Base-by-base conservation (phyloP, 1,139 yeast species). In the Geotrichum macrosporum region DNA sequence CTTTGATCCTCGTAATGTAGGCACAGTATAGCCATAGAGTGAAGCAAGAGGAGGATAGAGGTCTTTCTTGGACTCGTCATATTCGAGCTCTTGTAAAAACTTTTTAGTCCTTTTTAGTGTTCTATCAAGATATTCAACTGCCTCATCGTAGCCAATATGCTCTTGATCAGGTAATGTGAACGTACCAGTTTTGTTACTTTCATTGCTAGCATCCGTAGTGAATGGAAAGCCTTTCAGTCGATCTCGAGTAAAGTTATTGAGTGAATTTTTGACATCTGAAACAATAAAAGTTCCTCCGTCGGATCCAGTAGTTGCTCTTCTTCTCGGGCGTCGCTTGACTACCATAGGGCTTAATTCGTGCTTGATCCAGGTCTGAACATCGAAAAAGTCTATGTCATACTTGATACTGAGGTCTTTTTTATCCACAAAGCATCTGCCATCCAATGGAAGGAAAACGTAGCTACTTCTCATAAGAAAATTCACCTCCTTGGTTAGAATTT, bases 381-480 rank as follows among this genome's bases (percentile, higher is more conserved):
- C 81, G 59, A 84, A 88, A 56, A 77, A 84, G 66, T 88, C 95
- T 36, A 87, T 63, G 52, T 78, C 78, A 58, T 78, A 80, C 46
- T 73, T 70, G 56, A 80, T 78, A 34, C 73, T 71, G 0, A 84
- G 76, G 41, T 63, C 63, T 3, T 73, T 67, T 38, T 66, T 71
- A 60, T 87, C 80, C 43, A 79, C 77, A 61, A 87, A 87, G 37
- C 86, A 80, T 27, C 79, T 72, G 3, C 95, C 95, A 56, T 77
- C 75, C 12, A 78, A 64, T 0, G 96, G 96, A 35, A 88, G 65
- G 62, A 88, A 87, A 32, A 79, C 73, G 64, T 77, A 87, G 47
- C 89, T 79, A 31, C 92, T 81, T 58, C 96, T 74, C 95, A 88
- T 86, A 72, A 86, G 78, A 63, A 88, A 88, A 60, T 85, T 87